Base-by-base conservation (phyloP, 352 stramenopile genomes). In the Peronosclerospora sorghi region DNA sequence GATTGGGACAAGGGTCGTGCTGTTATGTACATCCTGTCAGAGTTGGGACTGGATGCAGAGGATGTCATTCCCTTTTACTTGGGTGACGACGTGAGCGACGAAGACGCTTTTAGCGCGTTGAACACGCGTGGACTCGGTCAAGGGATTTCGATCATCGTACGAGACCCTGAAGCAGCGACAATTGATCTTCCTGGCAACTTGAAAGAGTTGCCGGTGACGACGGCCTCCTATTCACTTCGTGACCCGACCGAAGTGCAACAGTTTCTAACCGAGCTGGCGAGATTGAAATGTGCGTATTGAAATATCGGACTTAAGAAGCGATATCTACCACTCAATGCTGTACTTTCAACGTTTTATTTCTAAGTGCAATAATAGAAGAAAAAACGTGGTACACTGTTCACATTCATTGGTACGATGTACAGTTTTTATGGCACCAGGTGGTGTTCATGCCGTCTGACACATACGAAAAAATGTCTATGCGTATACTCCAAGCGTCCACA, bases 1-100 rank as follows among this genome's bases (percentile, higher is more conserved):
- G 67, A 84, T 36, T 91, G 79, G 79, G 59, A 91, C 67, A 89
- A 91, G 49, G 79, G 79, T 14, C 73, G 72, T 20, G 74, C 71
- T 15, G 73, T 89, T 44, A 67, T 85, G 53, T 87, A 60, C 62
- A 72, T 86, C 34, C 58, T 89, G 10, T 56, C 71, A 21, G 71
- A 83, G 47, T 51, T 86, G 32, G 73, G 67, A 12, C 55, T 83
- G 34, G 68, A 82, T 44, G 65, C 59, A 0, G 69, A 81, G 41
- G 61, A 78, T 38, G 62, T 86, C 8, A 72, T 88, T 35, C 73
- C 76, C n/a, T 85, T 89, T 39, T 91, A 88, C 49, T 42, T 89
- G 29, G 79, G 79, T 23, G 76, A 91, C 39, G 76, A 89, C 32
- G 75, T 83, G 24, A 92, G 73, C 32, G 79, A 89, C 32, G 77